These are phyloP conservation scores for Eucalyptus pumila DNA, from an alignment of 345 rosid genomes.

Conservation along the genomic window DNA sequence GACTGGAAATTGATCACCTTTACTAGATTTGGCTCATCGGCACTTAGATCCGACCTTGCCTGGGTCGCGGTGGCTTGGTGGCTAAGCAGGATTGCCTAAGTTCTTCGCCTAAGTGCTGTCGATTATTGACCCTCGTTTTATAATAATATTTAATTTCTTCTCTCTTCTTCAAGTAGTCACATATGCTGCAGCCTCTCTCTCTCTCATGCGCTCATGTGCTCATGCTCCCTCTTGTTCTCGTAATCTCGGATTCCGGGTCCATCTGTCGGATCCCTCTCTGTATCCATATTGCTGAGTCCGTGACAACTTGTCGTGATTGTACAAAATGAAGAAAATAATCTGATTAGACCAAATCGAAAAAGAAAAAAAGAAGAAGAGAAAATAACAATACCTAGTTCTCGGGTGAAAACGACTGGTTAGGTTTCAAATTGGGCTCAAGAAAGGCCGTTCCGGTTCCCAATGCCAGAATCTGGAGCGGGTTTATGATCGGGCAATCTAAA, in stretches of 20 bases:
- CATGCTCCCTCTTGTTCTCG: not conserved
- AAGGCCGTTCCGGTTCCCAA: not conserved
- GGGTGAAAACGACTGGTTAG: not conserved
- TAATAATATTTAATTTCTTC: no score
- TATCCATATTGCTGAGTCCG: not conserved
- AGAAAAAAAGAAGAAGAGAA: rapidly evolving
- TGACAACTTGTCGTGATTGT: not conserved
- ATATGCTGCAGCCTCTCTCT: no score
- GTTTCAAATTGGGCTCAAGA: not conserved
- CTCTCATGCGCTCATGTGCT: not conserved
- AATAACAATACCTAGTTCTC: not conserved
- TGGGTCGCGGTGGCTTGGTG: rapidly evolving
- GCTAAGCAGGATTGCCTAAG: rapidly evolving
- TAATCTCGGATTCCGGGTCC: not conserved
- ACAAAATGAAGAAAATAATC: not conserved
- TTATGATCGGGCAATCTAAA: not conserved
- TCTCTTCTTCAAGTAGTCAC: no score
- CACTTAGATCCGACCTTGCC: not conserved
- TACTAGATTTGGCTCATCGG: not conserved
- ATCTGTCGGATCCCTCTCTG: not conserved
- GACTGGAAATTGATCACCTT: rapidly evolving
- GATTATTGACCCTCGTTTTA: not conserved
- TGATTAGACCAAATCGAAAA: not conserved
- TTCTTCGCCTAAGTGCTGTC: not conserved
- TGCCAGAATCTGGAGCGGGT: not conserved